phyloP scores from a whole-genome alignment of 176 grass and related monocot genomes.

The Poa pratensis region DNA sequence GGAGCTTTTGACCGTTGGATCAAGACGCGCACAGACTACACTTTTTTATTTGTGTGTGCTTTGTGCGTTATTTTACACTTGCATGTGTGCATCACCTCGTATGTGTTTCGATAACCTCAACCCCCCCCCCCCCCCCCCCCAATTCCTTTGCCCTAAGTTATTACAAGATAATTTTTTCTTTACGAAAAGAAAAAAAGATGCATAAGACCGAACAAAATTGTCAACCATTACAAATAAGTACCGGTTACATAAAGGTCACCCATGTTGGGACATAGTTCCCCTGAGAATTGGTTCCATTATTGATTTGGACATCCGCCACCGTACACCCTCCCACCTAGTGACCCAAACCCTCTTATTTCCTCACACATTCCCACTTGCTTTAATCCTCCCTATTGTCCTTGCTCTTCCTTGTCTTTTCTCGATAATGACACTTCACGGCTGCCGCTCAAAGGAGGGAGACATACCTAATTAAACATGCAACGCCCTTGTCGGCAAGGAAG shows the following conservation, averaged over 20 bases:
- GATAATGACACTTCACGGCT: not conserved
- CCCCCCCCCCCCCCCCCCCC: too few relatives aligned
- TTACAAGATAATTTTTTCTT: too few relatives aligned
- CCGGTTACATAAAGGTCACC: not conserved
- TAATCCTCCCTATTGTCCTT: not conserved
- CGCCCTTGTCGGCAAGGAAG: not conserved
- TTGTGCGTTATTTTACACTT: not conserved
- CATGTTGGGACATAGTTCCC: not conserved
- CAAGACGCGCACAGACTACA: not conserved
- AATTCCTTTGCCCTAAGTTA: too few relatives aligned
- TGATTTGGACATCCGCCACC: not conserved
- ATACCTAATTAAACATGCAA: not conserved
- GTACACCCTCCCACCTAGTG: not conserved
- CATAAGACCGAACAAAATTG: not conserved
- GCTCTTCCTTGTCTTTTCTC: not conserved
- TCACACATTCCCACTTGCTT: not conserved
- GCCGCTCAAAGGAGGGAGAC: not conserved
- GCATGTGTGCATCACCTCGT: too few relatives aligned
- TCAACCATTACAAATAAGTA: not conserved
- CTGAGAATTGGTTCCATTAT: not conserved
- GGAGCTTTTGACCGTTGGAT: not conserved
- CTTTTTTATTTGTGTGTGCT: not conserved
- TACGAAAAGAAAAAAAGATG: not conserved
- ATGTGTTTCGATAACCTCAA: too few relatives aligned
- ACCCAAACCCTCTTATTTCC: too few relatives aligned